phyloP scores from a whole-genome alignment of 306 rosid species.

The Ammopiptanthus mongolicus region DNA sequence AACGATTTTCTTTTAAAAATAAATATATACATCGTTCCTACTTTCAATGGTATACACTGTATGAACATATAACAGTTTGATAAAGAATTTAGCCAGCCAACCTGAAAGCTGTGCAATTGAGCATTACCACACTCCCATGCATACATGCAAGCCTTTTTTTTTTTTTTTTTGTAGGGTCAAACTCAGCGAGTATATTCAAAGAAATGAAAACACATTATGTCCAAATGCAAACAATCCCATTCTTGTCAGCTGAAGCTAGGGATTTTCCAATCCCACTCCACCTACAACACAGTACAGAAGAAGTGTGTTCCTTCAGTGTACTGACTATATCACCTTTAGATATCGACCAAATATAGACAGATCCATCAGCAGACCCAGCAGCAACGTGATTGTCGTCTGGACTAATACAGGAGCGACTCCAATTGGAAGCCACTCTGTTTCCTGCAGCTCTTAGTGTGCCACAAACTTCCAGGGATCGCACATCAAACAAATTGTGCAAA shows the following conservation, averaged over 20 bases:
- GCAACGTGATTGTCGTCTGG: slow-evolving; percentile 94
- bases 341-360: slow-evolving; percentile 78
- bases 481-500: slow-evolving; percentile 76
- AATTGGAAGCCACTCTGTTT: slow-evolving; percentile 83
- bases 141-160: background rate
- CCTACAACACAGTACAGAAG: slow-evolving; percentile 80
- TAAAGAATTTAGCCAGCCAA: slow-evolving; percentile 19
- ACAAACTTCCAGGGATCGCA: slow-evolving; percentile 83
- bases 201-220: slow-evolving; percentile 25
- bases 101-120: slow-evolving; percentile 3
- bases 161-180: background rate
- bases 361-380: slow-evolving; percentile 90
- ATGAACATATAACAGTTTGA: slow-evolving; percentile 9
- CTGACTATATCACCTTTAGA: slow-evolving; percentile 67
- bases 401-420: slow-evolving; percentile 96
- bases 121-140: background rate
- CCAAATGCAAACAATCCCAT: slow-evolving; percentile 84
- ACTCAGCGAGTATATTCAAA: background rate
- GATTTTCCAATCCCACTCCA: slow-evolving; percentile 90
- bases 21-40: slow-evolving; percentile 10
- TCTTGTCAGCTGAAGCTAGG: slow-evolving; percentile 88
- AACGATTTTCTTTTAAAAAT: background rate
- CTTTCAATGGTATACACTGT: slow-evolving; percentile 7
- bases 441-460: slow-evolving; percentile 72
- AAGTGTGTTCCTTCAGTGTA: slow-evolving; percentile 74